A percentile compares a stretch with the other conserved stretches of the same genome.
These are phyloP conservation scores for Sarocladiaceae sp. DNA, from an alignment of 2,329 filamentous ascomycete species.

Conservation along the genomic window DNA sequence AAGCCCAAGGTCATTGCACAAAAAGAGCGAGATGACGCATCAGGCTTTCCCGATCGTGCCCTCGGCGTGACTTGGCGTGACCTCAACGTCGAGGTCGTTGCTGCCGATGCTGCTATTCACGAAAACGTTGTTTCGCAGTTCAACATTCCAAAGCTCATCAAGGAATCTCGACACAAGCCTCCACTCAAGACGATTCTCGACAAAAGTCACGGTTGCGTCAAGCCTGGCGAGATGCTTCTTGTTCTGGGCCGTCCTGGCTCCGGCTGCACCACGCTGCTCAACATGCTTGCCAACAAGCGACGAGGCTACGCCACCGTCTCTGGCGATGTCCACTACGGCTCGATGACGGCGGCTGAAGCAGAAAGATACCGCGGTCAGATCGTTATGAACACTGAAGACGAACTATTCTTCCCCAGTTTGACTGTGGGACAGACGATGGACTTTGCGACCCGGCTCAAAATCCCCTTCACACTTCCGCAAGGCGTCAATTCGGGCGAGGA, in stretches of 20 bases:
- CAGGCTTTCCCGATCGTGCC: slow-evolving; percentile 4
- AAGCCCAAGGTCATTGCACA: slow-evolving; percentile 2
- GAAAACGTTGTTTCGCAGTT: slow-evolving; percentile 18
- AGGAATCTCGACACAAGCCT: slow-evolving; percentile 17
- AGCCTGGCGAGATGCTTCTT: slow-evolving; percentile 61
- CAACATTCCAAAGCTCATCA: slow-evolving; percentile 6
- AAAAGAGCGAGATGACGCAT: slow-evolving; percentile 6
- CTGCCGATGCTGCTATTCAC: slow-evolving; percentile 15
- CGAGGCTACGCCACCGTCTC: slow-evolving; percentile 53
- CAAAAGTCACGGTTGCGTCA: slow-evolving; percentile 56
- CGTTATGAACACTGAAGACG: slow-evolving; percentile 70
- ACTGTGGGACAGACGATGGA: slow-evolving; percentile 67
- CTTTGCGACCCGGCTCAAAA: slow-evolving; percentile 62
- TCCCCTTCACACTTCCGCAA: slow-evolving; percentile 43
- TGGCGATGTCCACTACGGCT: slow-evolving; percentile 56
- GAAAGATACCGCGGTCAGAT: slow-evolving; percentile 54
- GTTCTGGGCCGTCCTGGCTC: slow-evolving; percentile 65
- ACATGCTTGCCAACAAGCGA: slow-evolving; percentile 62
- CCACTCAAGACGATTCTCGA: slow-evolving; percentile 53
- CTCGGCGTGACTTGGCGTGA: slow-evolving; percentile 19
- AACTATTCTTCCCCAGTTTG: slow-evolving; percentile 59
- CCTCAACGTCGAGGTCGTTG: slow-evolving; percentile 16
- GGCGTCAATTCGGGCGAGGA: slow-evolving; percentile 39
- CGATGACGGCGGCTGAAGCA: slow-evolving; percentile 41
- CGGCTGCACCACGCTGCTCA: slow-evolving; percentile 68